Evolutionary conservation across 257 asterid genomes (phyloP), one percentile per base, ranked within the genome.

Genomic region (Linderniella brevidens): DNA sequence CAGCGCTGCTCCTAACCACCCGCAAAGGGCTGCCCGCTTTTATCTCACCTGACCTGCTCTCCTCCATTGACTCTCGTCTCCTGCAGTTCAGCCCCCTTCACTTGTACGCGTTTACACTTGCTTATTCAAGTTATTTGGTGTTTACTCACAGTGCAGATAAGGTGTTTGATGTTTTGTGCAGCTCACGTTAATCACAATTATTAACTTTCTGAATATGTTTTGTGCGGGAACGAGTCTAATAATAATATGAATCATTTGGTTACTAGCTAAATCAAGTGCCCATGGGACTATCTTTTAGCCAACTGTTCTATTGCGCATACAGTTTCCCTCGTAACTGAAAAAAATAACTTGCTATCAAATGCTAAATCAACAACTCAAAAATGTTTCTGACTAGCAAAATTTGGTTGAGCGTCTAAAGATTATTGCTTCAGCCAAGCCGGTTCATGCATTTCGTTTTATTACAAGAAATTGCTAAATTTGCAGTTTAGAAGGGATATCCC

Each of bases 11-110:
- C 50, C 68, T 84, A 49, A 68, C 72, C 12, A 84, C 98, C 47
- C 87, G 90, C 49, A 88, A 88, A 65, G 94, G 94, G 18, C 70
- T 88, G 48, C 95, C 98, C 50, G 58, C 68, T 41, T 88, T 76
- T 76, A 80, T 84, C 55, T 56, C 95, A 19, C 98, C 98, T 10
- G 98, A 88, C 74, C 92, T 70, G 37, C 82, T 88, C 57, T 59
- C 79, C 25, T 63, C 92, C 36, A 93, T 88, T 44, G 82, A 80
- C 39, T 80, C 85, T 42, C 71, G 73, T 61, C 79, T 88, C 46
- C 72, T 84, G 56, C 98, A 80, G 32, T 50, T 72, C 72, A 78
- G 92, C 56, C 98, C 98, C 13, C 76, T 84, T 53, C 82, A 84
- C 62, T 80, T 88, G 95, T 88, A 60, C 39, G 73, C 4, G 4